phyloP scores from a whole-genome alignment of 257 asterid species.

The Forsythia suspensa region DNA sequence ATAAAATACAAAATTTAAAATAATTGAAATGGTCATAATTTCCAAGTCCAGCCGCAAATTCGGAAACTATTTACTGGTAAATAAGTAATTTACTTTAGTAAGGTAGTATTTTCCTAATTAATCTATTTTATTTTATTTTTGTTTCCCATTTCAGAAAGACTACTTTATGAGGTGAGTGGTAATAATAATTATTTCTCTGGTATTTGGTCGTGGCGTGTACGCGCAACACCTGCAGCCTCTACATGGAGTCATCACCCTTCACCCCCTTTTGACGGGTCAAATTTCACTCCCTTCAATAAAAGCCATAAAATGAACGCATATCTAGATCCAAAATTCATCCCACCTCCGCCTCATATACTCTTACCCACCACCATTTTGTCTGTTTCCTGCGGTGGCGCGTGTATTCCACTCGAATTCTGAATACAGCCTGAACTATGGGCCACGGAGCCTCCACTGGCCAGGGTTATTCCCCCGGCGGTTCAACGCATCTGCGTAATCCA shows the following conservation, averaged over 20 bases:
- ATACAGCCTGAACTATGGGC: slow-evolving; percentile 21
- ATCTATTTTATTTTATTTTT: no score
- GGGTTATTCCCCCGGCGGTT: slow-evolving; percentile 22
- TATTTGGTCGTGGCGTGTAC: slow-evolving; percentile 23
- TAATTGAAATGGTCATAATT: slow-evolving; percentile 22
- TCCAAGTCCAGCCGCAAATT: slow-evolving; percentile 17
- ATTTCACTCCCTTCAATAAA: slow-evolving; percentile 22
- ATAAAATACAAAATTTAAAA: background rate
- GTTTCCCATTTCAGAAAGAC: background rate
- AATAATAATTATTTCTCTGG: background rate
- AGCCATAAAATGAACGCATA: slow-evolving; percentile 6
- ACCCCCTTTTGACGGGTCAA: slow-evolving; percentile 34
- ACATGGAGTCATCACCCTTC: background rate
- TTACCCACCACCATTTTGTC: background rate
- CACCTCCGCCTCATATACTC: background rate
- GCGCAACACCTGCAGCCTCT: slow-evolving; percentile 17
- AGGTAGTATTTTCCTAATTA: no score
- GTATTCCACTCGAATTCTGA: slow-evolving; percentile 16
- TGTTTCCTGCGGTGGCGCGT: slow-evolving; percentile 33
- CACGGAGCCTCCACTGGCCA: slow-evolving; percentile 26
- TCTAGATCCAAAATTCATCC: slow-evolving; percentile 13
- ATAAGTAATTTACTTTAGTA: no score
- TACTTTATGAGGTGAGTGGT: background rate
- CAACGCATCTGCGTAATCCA: slow-evolving; percentile 22
- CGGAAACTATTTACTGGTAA: no score